phyloP scores from a whole-genome alignment of 2,329 filamentous ascomycete species.

The Penicillium sclerotigenum region DNA sequence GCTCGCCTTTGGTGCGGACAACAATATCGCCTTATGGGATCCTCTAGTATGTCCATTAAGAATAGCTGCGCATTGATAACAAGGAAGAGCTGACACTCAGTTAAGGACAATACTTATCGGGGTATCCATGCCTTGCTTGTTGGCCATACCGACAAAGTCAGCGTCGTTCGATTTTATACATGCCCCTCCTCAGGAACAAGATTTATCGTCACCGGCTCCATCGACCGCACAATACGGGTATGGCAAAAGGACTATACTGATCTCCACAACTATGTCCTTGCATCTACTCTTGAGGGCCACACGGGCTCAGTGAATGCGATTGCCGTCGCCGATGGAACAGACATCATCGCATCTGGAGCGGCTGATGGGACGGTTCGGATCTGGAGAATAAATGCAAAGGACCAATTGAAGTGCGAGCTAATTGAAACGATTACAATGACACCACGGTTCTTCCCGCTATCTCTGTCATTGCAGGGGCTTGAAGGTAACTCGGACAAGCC shows the following conservation, averaged over 20 bases:
- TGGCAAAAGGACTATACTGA: conserved; percentile 45
- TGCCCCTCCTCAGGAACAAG: conserved; percentile 47
- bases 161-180: conserved; percentile 75
- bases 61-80: background rate
- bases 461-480: conserved; percentile 66
- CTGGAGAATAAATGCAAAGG: conserved; percentile 60
- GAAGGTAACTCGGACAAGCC: conserved; percentile 48
- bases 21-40: conserved; percentile 84
- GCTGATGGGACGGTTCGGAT: conserved; percentile 61
- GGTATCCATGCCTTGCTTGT: conserved; percentile 67
- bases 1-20: conserved; percentile 84
- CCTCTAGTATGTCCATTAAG: conserved; percentile 59
- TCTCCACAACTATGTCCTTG: conserved; percentile 39
- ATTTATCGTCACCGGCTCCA: conserved; percentile 73
- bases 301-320: conserved; percentile 69
- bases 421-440: conserved; percentile 68
- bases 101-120: conserved; percentile 42
- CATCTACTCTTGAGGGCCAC: conserved; percentile 61
- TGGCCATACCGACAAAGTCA: conserved; percentile 77
- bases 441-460: conserved; percentile 78
- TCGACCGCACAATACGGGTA: conserved; percentile 72
- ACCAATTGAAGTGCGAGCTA: conserved; percentile 45
- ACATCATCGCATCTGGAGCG: conserved; percentile 58
- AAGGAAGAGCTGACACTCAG: conserved; percentile 13
- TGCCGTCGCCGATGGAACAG: conserved; percentile 43